Evolutionary conservation across 106 monocot genomes (phyloP), one percentile per base, ranked within the genome.

Genomic region (Dendrobium chrysotoxum): DNA sequence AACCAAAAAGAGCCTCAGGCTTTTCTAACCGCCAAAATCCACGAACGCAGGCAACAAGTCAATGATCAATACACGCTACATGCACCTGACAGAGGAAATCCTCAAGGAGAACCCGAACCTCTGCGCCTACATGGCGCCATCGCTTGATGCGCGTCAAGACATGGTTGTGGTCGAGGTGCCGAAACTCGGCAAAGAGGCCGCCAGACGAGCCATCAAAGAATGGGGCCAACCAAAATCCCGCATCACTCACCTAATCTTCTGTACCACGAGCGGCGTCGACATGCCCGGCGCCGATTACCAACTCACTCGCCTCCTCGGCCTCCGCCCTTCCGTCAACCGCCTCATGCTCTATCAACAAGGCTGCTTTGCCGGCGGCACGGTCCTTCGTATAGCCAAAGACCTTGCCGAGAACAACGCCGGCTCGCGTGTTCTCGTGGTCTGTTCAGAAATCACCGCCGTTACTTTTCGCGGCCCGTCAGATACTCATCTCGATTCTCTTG

Each of bases 291-390:
- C 72, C 0, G 80, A 80, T 42, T 80, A 80, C 80, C 80, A 53
- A 17, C 80, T 80, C 28, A 73, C 80, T n/a, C 65, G 66, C n/a
- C 80, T 80, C 20, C 72, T 80, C 30, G 80, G 80, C 10, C 72
- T 80, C 6, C 71, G 72, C 30, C 80, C 80, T 30, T 71, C 80
- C 50, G 80, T 80, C 11, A 72, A 72, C 18, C 80, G 80, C 47
- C 28, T 53, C 72, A 80, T 80, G 80, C 71, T 80, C 46, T 80
- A 80, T 72, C 80, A 80, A n/a, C 80, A 80, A 23, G 80, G 80
- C 11, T 80, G 72, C 72, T 80, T 80, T 26, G 80, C 80, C 31
- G 80, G 80, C 38, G 80, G 80, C 72, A 80, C 80, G 8, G 80
- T 80, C 2, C 80, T 80, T 45, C 45, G 80, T 4, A 30, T 80